Conservation (phyloP, 2,329 filamentous ascomycete genomes). For the Neonectria sp. region DNA sequence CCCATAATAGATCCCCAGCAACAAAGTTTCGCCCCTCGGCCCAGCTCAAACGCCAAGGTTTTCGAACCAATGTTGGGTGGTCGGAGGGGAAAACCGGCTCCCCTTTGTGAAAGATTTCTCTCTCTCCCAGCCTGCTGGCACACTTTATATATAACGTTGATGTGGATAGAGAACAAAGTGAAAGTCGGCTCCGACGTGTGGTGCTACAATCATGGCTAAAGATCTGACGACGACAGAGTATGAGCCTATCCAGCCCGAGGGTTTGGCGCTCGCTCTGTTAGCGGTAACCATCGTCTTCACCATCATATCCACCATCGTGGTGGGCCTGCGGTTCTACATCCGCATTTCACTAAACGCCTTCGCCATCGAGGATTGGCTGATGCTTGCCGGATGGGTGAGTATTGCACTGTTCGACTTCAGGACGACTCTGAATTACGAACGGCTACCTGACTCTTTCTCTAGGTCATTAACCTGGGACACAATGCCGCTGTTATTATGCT, state of each 20-base stretch:
- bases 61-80: neutral
- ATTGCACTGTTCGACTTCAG: neutral
- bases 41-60: neutral
- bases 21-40: neutral
- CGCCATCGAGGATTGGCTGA: slow-evolving; percentile 32
- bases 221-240: slow-evolving; percentile 33
- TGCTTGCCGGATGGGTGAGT: slow-evolving; percentile 36
- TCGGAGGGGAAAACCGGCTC: neutral
- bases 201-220: slow-evolving; percentile 30
- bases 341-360: slow-evolving; percentile 13
- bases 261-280: slow-evolving; percentile 30
- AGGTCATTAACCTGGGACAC: slow-evolving; percentile 35
- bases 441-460: neutral
- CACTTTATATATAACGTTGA: neutral
- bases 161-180: neutral
- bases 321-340: slow-evolving; percentile 24
- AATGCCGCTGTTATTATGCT: slow-evolving; percentile 33
- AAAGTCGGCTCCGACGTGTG: neutral
- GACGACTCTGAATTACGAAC: neutral
- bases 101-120: neutral
- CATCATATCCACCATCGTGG: slow-evolving; percentile 26
- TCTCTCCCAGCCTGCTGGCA: neutral
- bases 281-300: slow-evolving; percentile 33
- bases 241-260: slow-evolving; percentile 37
- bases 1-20: neutral